Evolutionary conservation across 2,329 filamentous ascomycete genomes (phyloP).

Genomic region (Lachnum nothofagi): DNA sequence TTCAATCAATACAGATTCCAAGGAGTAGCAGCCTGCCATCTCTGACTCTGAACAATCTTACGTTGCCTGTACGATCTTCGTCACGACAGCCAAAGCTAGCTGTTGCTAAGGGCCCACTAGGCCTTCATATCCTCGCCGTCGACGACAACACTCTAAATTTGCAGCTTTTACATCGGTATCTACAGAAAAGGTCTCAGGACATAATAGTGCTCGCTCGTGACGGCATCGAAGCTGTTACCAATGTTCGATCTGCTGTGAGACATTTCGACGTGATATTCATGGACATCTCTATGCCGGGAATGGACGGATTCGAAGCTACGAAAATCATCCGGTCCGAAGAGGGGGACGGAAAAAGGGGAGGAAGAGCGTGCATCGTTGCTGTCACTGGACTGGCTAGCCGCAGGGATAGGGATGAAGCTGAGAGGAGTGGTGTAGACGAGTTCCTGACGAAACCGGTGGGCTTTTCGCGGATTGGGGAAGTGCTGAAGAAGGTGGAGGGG

Average conservation of each 20-base stretch:
- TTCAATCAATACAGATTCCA: no score
- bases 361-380: conserved; percentile 35
- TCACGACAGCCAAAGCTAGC: no score
- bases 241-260: conserved; percentile 35
- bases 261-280: conserved; percentile 41
- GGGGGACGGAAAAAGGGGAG: conserved; percentile 15
- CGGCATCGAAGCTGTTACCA: conserved; percentile 44
- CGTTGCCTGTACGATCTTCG: no score
- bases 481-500: no score
- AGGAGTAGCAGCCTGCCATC: no score
- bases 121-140: no score
- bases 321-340: conserved; percentile 39
- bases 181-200: conserved; percentile 36
- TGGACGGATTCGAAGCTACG: conserved; percentile 48
- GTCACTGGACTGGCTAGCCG: conserved; percentile 35
- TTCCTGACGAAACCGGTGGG: conserved; percentile 39
- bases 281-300: conserved; percentile 52
- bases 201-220: conserved; percentile 40
- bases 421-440: conserved; percentile 33
- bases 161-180: conserved; percentile 36
- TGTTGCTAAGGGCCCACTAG: no score
- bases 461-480: no score
- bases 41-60: no score
- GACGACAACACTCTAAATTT: conserved; percentile 42
- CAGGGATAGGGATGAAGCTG: conserved; percentile 34